These are phyloP conservation scores for Pseudogymnoascus destructans DNA, from an alignment of 2,329 filamentous ascomycete species.

Conservation along the genomic window DNA sequence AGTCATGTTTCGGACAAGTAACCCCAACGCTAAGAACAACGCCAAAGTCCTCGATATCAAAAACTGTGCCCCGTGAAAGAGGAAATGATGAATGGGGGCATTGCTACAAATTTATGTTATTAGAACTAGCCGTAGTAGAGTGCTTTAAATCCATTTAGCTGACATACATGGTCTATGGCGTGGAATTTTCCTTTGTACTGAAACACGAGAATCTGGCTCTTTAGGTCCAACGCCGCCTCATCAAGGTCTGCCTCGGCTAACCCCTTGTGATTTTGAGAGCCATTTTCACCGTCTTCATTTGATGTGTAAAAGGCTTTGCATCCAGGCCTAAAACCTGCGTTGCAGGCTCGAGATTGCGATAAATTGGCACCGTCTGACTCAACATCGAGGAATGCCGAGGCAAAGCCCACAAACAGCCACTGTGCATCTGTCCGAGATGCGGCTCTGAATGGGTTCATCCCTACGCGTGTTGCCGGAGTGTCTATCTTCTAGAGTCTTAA, in stretches of 20 bases:
- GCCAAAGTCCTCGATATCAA: conserved; percentile 64
- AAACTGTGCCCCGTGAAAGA: conserved; percentile 46
- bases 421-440: background rate
- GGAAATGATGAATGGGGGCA: conserved; percentile 58
- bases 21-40: conserved; percentile 48
- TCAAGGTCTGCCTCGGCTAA: conserved; percentile 25
- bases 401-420: background rate
- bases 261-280: conserved; percentile 1
- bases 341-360: conserved; percentile 22
- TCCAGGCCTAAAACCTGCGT: conserved; percentile 32
- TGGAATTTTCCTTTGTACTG: conserved; percentile 50
- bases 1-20: conserved; percentile 54
- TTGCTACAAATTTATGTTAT: conserved; percentile 31
- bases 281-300: conserved; percentile 28
- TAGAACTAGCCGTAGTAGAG: conserved; percentile 9
- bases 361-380: background rate
- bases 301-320: conserved; percentile 47
- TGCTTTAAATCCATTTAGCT: background rate
- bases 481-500: background rate
- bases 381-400: background rate
- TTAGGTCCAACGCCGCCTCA: conserved; percentile 24
- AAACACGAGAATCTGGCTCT: conserved; percentile 53
- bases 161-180: conserved; percentile 52
- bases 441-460: background rate
- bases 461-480: background rate